These are phyloP conservation scores for Malus hybrid DNA, from an alignment of 331 rosid genomes.

Conservation along the genomic window DNA sequence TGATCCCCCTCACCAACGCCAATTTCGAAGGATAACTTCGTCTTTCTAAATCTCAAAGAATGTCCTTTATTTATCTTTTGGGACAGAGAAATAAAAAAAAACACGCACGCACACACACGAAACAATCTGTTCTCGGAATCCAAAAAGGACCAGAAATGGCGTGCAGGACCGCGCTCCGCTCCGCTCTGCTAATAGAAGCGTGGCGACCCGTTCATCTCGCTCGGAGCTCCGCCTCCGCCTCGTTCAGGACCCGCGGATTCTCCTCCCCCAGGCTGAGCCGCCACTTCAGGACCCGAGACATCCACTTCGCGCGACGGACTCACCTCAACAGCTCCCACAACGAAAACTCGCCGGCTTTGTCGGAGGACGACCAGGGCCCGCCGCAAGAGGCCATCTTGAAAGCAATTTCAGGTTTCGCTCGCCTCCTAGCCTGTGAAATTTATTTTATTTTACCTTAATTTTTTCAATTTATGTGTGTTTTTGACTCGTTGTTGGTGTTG, in stretches of 20 bases:
- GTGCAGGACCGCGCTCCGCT: conserved; percentile 54
- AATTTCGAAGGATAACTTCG: not conserved
- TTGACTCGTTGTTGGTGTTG: not conserved
- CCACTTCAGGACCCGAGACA: conserved; percentile 23
- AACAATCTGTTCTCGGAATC: not conserved
- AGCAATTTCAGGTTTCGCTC: conserved; percentile 75
- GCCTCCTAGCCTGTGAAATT: not conserved
- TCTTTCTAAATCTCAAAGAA: not conserved
- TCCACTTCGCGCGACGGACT: conserved; percentile 29
- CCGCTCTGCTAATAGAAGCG: conserved; percentile 41
- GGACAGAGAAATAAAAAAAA: not conserved
- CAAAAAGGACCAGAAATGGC: conserved; percentile 36
- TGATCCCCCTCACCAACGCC: fast-evolving
- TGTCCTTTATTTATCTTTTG: not conserved
- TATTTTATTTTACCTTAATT: not conserved
- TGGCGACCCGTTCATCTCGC: conserved; percentile 37
- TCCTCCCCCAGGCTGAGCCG: conserved; percentile 10
- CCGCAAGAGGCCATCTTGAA: conserved; percentile 93
- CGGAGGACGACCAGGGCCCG: conserved; percentile 81
- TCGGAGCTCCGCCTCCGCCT: conserved; percentile 19
- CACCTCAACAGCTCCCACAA: conserved; percentile 40
- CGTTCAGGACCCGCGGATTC: conserved; percentile 13
- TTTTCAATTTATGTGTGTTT: too few relatives aligned
- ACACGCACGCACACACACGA: not conserved
- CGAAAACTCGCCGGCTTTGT: conserved; percentile 31